These are phyloP conservation scores for Poa pratensis DNA, from an alignment of 176 grass and related monocot species.

Conservation along the genomic window DNA sequence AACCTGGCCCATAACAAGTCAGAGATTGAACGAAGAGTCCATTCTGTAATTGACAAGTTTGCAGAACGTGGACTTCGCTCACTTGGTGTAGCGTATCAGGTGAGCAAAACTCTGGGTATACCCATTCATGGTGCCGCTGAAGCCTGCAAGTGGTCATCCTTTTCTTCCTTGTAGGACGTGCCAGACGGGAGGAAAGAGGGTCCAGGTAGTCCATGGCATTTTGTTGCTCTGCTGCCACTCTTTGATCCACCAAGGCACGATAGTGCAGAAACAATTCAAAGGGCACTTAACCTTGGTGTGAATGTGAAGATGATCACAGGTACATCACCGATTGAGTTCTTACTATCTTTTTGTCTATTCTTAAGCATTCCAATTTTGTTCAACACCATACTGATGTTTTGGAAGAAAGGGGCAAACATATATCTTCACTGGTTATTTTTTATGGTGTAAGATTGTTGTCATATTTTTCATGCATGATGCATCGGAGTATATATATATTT, in stretches of 20 bases:
- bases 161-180: slow-evolving; percentile 45
- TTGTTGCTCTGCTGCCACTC: slow-evolving; percentile 62
- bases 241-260: slow-evolving; percentile 71
- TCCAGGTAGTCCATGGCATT: slow-evolving; percentile 54
- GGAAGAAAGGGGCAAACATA: neutral
- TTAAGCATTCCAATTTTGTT: neutral
- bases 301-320: slow-evolving; percentile 78
- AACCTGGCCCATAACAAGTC: slow-evolving; percentile 56
- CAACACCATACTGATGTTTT: neutral
- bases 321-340: neutral
- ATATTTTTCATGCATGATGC: neutral
- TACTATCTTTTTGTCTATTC: neutral
- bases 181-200: slow-evolving; percentile 62
- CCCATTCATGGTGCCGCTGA: neutral
- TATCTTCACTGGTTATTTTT: neutral
- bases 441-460: no score
- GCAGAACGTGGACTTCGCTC: slow-evolving; percentile 65
- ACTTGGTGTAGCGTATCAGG: slow-evolving; percentile 64
- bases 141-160: neutral
- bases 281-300: slow-evolving; percentile 64
- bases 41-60: slow-evolving; percentile 60
- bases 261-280: slow-evolving; percentile 64
- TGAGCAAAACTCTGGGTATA: neutral
- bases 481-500: neutral
- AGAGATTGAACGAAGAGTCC: slow-evolving; percentile 55